These are phyloP conservation scores for Botrytis squamosa DNA, from an alignment of 2,329 filamentous ascomycete species.

Conservation along the genomic window DNA sequence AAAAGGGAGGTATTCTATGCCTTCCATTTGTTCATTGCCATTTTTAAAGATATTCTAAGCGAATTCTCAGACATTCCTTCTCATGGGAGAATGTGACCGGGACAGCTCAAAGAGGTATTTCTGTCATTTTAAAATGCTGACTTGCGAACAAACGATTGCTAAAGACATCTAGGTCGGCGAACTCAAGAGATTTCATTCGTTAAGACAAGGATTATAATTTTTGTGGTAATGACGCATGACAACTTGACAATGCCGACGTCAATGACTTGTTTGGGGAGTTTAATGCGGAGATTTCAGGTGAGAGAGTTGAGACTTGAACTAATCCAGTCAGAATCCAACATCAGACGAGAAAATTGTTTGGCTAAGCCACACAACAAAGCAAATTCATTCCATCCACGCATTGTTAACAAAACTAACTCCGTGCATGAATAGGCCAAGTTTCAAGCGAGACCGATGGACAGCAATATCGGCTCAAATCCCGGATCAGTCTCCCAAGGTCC, in stretches of 20 bases:
- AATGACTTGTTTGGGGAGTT: background rate
- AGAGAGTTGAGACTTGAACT: background rate
- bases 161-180: conserved; percentile 8
- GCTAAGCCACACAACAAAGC: background rate
- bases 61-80: background rate
- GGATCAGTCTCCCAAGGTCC: background rate
- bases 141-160: background rate
- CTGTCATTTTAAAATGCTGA: background rate
- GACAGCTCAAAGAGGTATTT: background rate
- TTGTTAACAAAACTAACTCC: background rate
- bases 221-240: background rate
- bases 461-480: conserved; percentile 2
- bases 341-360: background rate
- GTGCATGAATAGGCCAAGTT: background rate
- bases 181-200: background rate
- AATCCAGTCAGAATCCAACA: background rate
- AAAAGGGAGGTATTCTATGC: background rate
- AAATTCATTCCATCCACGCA: background rate
- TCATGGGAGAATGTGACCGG: background rate
- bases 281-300: background rate
- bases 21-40: background rate
- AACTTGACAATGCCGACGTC: background rate
- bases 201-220: background rate
- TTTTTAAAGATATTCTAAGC: background rate
- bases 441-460: background rate